Conservation (phyloP, 345 rosid species). For the Excoecaria cochinchinensis region DNA sequence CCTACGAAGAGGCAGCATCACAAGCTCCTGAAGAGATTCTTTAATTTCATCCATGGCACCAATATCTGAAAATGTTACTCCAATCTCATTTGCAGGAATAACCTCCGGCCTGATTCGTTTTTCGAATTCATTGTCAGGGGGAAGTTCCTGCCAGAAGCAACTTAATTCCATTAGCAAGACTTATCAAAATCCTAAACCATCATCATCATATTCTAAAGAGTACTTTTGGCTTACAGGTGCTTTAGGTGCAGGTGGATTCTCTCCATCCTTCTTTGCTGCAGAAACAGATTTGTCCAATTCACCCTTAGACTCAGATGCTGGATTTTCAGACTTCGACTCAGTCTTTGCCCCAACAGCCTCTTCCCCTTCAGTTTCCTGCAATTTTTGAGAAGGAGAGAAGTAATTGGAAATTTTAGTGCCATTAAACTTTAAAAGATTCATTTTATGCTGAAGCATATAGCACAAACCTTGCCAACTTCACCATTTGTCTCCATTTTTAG, state of each 20-base stretch:
- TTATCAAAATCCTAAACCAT: neutral
- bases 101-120: constrained; percentile 98
- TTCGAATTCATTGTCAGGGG: constrained; percentile 94
- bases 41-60: constrained; percentile 89
- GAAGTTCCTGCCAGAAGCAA: constrained; percentile 56
- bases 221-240: constrained; percentile 47
- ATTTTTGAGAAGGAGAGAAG: neutral
- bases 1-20: constrained; percentile 96
- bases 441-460: constrained; percentile 10
- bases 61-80: constrained; percentile 92
- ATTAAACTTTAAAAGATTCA: neutral
- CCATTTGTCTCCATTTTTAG: constrained; percentile 75
- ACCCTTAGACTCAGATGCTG: constrained; percentile 51
- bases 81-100: constrained; percentile 89
- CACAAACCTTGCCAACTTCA: constrained; percentile 63
- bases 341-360: constrained; percentile 53
- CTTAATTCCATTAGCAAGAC: constrained; percentile 12
- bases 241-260: constrained; percentile 57
- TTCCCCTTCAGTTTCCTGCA: constrained; percentile 47
- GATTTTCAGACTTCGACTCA: constrained; percentile 48
- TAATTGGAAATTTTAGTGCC: neutral
- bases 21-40: constrained; percentile 94
- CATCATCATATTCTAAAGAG: neutral
- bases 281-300: constrained; percentile 63
- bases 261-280: constrained; percentile 66